phyloP scores from a whole-genome alignment of 2,329 filamentous ascomycete species.

The Aspergillus ibericus region DNA sequence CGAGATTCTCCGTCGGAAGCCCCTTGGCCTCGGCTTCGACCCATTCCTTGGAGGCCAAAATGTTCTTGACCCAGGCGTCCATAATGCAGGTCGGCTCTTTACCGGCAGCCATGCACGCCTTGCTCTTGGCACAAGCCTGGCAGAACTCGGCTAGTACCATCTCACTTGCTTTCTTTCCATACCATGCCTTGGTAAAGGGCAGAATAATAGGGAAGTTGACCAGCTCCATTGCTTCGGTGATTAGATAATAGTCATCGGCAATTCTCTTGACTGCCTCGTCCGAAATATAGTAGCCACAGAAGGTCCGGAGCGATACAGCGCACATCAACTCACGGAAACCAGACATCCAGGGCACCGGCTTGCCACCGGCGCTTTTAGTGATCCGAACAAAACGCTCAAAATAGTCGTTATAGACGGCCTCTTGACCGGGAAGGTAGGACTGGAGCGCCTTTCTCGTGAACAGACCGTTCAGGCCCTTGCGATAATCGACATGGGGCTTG shows the following conservation, averaged over 20 bases:
- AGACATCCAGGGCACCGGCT: slow-evolving; percentile 76
- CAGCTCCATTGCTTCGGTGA: slow-evolving; percentile 84
- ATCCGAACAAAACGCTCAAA: slow-evolving; percentile 71
- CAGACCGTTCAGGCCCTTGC: slow-evolving; percentile 82
- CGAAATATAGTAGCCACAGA: slow-evolving; percentile 86
- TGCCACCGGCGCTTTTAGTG: slow-evolving; percentile 65
- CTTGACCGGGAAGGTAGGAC: slow-evolving; percentile 82
- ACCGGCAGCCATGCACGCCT: slow-evolving; percentile 77
- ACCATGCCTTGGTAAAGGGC: slow-evolving; percentile 86
- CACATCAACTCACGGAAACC: slow-evolving; percentile 87
- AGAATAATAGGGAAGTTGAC: slow-evolving; percentile 93
- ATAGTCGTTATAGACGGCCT: slow-evolving; percentile 78
- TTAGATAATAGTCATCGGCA: slow-evolving; percentile 86
- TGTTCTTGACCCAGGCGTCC: slow-evolving; percentile 81
- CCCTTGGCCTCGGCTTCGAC: slow-evolving; percentile 69
- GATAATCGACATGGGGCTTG: slow-evolving; percentile 84
- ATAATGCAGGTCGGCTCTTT: slow-evolving; percentile 81
- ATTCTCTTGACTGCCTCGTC: slow-evolving; percentile 85
- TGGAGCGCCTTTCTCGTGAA: slow-evolving; percentile 85
- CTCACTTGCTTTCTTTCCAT: slow-evolving; percentile 82
- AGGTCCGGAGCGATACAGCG: slow-evolving; percentile 83
- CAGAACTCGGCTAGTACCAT: slow-evolving; percentile 80
- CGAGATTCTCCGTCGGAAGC: slow-evolving; percentile 46
- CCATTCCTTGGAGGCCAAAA: slow-evolving; percentile 77
- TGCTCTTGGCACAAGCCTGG: slow-evolving; percentile 82